Conservation (phyloP, 495 filamentous ascomycete species). For the Aspergillus taichungensis region DNA sequence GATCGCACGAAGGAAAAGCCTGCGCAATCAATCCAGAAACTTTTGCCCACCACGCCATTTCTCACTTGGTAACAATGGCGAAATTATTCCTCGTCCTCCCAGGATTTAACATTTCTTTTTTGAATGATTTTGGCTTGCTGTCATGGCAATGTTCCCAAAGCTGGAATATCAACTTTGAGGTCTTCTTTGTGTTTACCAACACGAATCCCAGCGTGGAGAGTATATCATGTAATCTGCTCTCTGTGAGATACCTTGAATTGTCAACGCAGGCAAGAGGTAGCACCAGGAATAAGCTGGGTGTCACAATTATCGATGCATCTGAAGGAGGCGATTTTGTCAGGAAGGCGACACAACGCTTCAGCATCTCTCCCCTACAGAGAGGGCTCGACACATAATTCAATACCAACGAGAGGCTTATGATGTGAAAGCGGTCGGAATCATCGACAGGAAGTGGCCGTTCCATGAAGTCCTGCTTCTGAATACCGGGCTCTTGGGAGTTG, state of each 20-base stretch:
- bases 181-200: slow-evolving; percentile 56
- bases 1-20: slow-evolving; percentile 19
- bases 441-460: slow-evolving; percentile 59
- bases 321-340: slow-evolving; percentile 53
- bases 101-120: slow-evolving; percentile 66
- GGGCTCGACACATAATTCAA: slow-evolving; percentile 86
- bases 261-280: slow-evolving; percentile 79
- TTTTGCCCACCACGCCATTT: slow-evolving; percentile 1
- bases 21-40: neutral
- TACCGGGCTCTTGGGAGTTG: slow-evolving; percentile 71
- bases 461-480: slow-evolving; percentile 92
- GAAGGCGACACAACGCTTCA: slow-evolving; percentile 51
- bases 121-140: slow-evolving; percentile 32
- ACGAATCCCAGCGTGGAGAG: slow-evolving; percentile 70
- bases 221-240: slow-evolving; percentile 59
- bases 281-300: slow-evolving; percentile 85
- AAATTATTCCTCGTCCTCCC: slow-evolving; percentile 82
- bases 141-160: slow-evolving; percentile 54
- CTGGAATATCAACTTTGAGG: slow-evolving; percentile 80
- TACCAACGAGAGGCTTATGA: slow-evolving; percentile 89
- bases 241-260: slow-evolving; percentile 86
- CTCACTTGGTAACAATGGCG: slow-evolving; percentile 54
- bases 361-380: slow-evolving; percentile 74
- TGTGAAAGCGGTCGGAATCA: slow-evolving; percentile 62
- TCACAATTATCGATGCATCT: slow-evolving; percentile 16